Percentiles rank a stretch among this genome's conserved stretches.
These are phyloP conservation scores for Pichia eremophila DNA, from an alignment of 805 yeast species.

Conservation along the genomic window DNA sequence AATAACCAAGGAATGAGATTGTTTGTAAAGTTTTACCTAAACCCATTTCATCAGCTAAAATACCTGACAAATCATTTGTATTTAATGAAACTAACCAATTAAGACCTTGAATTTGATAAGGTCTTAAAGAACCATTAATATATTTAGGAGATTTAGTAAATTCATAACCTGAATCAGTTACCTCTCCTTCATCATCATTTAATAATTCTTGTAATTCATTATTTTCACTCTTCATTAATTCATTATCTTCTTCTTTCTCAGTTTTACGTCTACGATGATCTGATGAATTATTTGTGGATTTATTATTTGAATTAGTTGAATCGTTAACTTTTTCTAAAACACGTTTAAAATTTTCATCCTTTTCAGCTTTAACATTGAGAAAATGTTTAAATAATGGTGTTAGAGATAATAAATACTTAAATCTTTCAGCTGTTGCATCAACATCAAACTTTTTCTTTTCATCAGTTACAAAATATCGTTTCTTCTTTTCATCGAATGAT, in stretches of 20 bases:
- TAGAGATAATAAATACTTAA: conserved; percentile 55
- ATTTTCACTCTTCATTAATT: conserved; percentile 50
- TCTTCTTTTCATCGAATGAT: conserved; percentile 5
- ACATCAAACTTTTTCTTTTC: conserved; percentile 35
- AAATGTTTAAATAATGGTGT: conserved; percentile 63
- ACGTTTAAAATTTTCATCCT: conserved; percentile 45
- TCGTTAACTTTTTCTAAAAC: conserved; percentile 36
- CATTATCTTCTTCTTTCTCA: conserved; percentile 73
- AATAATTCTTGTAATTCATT: conserved; percentile 12
- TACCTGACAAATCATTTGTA: conserved; percentile 63
- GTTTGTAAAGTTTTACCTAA: conserved; percentile 77
- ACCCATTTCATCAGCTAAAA: conserved; percentile 83
- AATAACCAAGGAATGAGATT: conserved; percentile 63
- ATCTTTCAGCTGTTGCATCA: conserved; percentile 55
- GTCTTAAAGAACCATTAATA: conserved; percentile 54
- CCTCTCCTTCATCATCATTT: conserved; percentile 14
- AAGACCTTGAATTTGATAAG: conserved; percentile 72
- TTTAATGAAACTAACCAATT: conserved; percentile 68
- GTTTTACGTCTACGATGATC: conserved; percentile 55
- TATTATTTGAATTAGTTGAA: conserved; percentile 3
- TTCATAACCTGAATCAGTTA: conserved; percentile 28
- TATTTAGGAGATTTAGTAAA: conserved; percentile 44
- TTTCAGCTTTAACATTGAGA: conserved; percentile 52
- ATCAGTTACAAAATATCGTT: conserved; percentile 24
- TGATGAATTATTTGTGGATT: conserved; percentile 5